Base-by-base conservation (phyloP, 2,329 filamentous ascomycete genomes). In the Penicillium nordicum region DNA sequence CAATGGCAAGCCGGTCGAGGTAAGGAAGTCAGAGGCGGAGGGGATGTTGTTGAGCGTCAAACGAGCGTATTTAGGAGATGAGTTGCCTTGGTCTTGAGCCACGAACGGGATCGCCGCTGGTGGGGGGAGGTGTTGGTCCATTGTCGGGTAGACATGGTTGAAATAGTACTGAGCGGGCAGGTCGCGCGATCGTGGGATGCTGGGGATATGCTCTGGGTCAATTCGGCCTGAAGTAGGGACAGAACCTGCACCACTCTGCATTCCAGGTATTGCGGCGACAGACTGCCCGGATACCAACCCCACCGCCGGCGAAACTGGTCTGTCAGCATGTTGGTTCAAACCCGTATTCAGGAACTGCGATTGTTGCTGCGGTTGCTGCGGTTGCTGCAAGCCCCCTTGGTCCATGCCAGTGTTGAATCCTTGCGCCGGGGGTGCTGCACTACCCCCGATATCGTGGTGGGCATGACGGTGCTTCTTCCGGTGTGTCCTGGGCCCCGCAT, bases 401-500 rank as follows among this genome's bases (percentile, higher is more conserved):
- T 86, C 84, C 68, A 87, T 84, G 59, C 85, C 87, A 70, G 88
- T 87, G 76, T 88, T 88, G 76, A 89, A 89, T 11, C 85, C 78
- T 68, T 88, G 85, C 6, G 87, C 85, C 34, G 85, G 85, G 48
- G 86, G 53, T 12, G 62, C 59, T 25, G 62, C 53, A 29, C 59
- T 80, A 12, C 87, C 81, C 23, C 89, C 85, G 51, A 97, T 84
- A 38, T 85, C 88, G 74, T 97, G 93, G 74, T 96, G 89, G 61
- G 92, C 93, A 76, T 97, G 93, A 57, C 91, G 85, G 72, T 97
- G 89, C 82, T 96, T 97, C 85, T 96, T 97, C 81, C 92, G 88
- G 49, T 78, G 74, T 37, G 73, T 63, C 72, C 85, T 77, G 49
- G 71, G 64, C 51, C 67, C 70, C 55, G 69, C 63, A 53, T 83